phyloP scores from a whole-genome alignment of 2,329 filamentous ascomycete species.

The Pyrenochaeta sp. region DNA sequence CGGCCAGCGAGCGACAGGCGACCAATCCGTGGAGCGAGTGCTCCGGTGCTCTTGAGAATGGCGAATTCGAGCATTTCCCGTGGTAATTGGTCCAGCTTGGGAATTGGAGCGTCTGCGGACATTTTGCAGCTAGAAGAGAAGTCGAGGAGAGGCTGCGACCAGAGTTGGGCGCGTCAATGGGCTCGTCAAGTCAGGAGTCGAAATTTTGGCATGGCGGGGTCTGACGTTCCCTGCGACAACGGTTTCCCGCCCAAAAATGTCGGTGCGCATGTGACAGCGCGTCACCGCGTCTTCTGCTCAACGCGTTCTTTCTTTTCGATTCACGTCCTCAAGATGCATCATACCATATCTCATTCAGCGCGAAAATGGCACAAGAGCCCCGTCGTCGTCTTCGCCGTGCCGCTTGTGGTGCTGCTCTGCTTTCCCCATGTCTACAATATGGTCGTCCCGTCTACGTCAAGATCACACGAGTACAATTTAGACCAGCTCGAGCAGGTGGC shows the following conservation, averaged over 20 bases:
- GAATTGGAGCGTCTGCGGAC: slow-evolving; percentile 9
- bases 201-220: slow-evolving; percentile 12
- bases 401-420: slow-evolving; percentile 8
- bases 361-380: slow-evolving; percentile 16
- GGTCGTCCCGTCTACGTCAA: neutral
- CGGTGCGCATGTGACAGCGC: slow-evolving; percentile 18
- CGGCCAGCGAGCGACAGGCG: slow-evolving; percentile 69
- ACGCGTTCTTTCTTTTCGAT: no score
- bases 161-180: neutral
- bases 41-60: slow-evolving; percentile 48
- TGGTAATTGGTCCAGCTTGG: slow-evolving; percentile 34
- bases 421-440: slow-evolving; percentile 9
- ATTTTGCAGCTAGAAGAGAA: slow-evolving; percentile 7
- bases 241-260: slow-evolving; percentile 11
- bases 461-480: slow-evolving; percentile 9
- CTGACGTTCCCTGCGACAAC: slow-evolving; percentile 1
- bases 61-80: slow-evolving; percentile 56
- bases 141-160: neutral
- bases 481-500: slow-evolving; percentile 15
- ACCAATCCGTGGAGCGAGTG: slow-evolving; percentile 69
- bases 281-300: slow-evolving; percentile 8
- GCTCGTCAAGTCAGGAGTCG: neutral
- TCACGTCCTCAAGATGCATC: no score
- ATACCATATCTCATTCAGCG: neutral
- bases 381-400: slow-evolving; percentile 11